Conservation (phyloP, 805 yeast species). For the Yamadazyma sp. region DNA sequence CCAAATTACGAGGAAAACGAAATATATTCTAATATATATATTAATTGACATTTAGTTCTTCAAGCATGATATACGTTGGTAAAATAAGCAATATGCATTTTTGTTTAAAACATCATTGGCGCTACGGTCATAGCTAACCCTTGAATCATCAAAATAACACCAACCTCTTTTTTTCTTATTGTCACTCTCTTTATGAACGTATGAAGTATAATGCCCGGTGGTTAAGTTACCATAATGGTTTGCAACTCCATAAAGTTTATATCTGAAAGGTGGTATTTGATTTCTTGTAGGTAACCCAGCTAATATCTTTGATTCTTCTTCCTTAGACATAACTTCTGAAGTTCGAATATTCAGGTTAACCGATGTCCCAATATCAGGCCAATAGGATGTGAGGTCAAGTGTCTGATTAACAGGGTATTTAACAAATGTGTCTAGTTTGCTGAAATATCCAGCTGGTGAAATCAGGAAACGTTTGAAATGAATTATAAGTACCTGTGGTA, state of each 20-base stretch:
- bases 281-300: slow-evolving; percentile 60
- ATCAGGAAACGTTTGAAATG: slow-evolving; percentile 79
- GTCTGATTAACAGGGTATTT: slow-evolving; percentile 56
- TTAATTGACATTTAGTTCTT: too few relatives aligned
- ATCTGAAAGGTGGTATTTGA: slow-evolving; percentile 77
- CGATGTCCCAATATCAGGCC: slow-evolving; percentile 54
- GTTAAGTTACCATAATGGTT: slow-evolving; percentile 79
- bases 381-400: slow-evolving; percentile 65
- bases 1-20: too few relatives aligned
- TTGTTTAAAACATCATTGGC: slow-evolving; percentile 56
- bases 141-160: slow-evolving; percentile 82
- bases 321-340: slow-evolving; percentile 25
- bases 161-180: slow-evolving; percentile 53
- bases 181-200: slow-evolving; percentile 55
- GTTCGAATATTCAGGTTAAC: slow-evolving; percentile 14
- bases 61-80: slow-evolving; percentile 44
- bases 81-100: slow-evolving; percentile 83
- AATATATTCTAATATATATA: too few relatives aligned
- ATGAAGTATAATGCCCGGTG: slow-evolving; percentile 89
- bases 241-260: slow-evolving; percentile 75
- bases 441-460: slow-evolving; percentile 42
- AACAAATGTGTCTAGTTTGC: slow-evolving; percentile 63
- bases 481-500: slow-evolving; percentile 76
- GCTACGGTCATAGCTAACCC: slow-evolving; percentile 52
- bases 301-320: slow-evolving; percentile 42